Evolutionary conservation across 2,329 filamentous ascomycete genomes (phyloP).

Genomic region (Neurospora sp.): DNA sequence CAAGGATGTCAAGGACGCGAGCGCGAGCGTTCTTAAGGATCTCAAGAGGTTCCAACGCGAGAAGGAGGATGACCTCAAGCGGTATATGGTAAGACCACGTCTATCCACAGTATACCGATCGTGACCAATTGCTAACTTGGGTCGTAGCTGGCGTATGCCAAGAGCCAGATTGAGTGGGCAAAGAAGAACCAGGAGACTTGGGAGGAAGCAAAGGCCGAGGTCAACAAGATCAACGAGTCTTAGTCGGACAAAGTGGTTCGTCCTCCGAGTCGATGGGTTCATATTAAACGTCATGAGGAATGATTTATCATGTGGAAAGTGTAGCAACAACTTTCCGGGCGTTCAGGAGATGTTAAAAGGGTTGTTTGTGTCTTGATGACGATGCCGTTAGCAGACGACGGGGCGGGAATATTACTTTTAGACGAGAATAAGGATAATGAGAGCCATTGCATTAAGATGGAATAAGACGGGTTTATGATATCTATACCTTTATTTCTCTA

Average conservation of each 20-base stretch:
- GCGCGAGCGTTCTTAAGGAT: conserved; percentile 77
- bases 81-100: conserved; percentile 75
- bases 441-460: not conserved
- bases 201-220: conserved; percentile 81
- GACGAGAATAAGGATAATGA: not conserved
- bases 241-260: conserved; percentile 19
- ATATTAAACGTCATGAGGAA: not conserved
- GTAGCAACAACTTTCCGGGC: not conserved
- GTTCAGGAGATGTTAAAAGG: not conserved
- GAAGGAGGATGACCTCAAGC: conserved; percentile 87
- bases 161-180: conserved; percentile 90
- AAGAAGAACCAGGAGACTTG: conserved; percentile 84
- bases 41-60: conserved; percentile 87
- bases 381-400: not conserved
- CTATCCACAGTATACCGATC: not conserved
- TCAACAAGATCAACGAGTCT: conserved; percentile 71
- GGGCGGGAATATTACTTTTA: not conserved
- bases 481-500: not conserved
- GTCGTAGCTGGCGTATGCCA: conserved; percentile 74
- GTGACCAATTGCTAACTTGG: not conserved
- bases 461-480: not conserved
- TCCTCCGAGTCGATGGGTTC: not conserved
- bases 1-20: conserved; percentile 89
- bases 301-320: not conserved
- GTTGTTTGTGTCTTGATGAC: not conserved